These are phyloP conservation scores for Nemania sp. DNA, from an alignment of 2,329 filamentous ascomycete genomes.

Conservation along the genomic window DNA sequence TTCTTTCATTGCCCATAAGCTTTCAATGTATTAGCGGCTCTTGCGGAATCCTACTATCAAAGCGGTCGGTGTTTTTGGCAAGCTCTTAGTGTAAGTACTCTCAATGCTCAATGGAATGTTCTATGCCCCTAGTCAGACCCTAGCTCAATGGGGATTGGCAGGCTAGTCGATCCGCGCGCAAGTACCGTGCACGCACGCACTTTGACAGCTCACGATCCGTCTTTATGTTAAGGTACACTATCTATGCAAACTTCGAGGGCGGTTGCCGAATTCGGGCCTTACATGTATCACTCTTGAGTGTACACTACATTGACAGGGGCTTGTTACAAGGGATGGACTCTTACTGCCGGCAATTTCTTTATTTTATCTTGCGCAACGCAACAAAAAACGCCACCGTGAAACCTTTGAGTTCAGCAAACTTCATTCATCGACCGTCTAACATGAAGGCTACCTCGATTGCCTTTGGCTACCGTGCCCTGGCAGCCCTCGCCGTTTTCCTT, in stretches of 20 bases:
- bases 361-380: background rate
- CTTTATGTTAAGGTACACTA: background rate
- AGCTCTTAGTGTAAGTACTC: too few species aligned
- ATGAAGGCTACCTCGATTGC: conserved; percentile 23
- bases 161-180: conserved; percentile 13
- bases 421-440: conserved; percentile 6
- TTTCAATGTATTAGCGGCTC: background rate
- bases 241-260: conserved; percentile 2
- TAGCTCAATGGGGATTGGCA: conserved; percentile 17
- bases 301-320: conserved; percentile 10
- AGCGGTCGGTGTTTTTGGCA: too few species aligned
- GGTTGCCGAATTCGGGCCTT: conserved; percentile 18
- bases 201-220: conserved; percentile 9
- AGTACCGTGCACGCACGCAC: conserved; percentile 23
- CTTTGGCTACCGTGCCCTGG: conserved; percentile 23
- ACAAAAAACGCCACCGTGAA: background rate
- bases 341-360: conserved; percentile 16
- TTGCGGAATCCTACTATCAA: background rate
- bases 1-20: background rate
- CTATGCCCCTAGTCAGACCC: conserved; percentile 16
- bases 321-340: conserved; percentile 9
- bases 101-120: conserved; percentile 9
- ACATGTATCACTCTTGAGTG: background rate
- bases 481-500: conserved; percentile 27
- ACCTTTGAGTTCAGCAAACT: background rate